These are phyloP conservation scores for Trichoderma breve DNA, from an alignment of 2,329 filamentous ascomycete genomes.

Conservation along the genomic window DNA sequence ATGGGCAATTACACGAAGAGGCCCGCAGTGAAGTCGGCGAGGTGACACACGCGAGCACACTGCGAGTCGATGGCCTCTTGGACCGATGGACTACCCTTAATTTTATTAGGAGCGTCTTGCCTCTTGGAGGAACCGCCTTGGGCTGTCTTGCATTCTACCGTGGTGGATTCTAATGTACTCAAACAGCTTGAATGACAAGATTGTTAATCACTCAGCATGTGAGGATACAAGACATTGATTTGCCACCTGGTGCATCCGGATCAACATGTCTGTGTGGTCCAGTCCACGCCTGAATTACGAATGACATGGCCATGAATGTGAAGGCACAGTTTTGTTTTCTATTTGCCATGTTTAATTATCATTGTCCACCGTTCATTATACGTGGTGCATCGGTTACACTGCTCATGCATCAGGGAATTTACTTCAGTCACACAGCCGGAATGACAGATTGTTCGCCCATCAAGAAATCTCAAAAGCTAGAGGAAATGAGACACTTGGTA, in stretches of 20 bases:
- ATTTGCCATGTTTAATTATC: neutral
- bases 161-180: neutral
- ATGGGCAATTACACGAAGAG: slow-evolving; percentile 32
- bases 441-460: neutral
- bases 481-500: neutral
- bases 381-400: neutral
- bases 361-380: neutral
- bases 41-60: slow-evolving; percentile 20
- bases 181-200: neutral
- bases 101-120: slow-evolving; percentile 32
- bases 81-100: slow-evolving; percentile 31
- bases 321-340: neutral
- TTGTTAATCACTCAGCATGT: neutral
- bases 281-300: neutral
- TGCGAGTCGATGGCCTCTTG: slow-evolving; percentile 24
- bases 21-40: slow-evolving; percentile 27
- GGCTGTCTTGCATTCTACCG: slow-evolving; percentile 26
- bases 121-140: slow-evolving; percentile 31
- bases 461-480: neutral
- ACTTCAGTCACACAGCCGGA: neutral
- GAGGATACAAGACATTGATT: neutral
- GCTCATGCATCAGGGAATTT: neutral
- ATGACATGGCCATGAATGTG: neutral
- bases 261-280: neutral
- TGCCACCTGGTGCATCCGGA: neutral